These are phyloP conservation scores for Lophiostoma macrostomum DNA, from an alignment of 495 filamentous ascomycete species.

Conservation along the genomic window DNA sequence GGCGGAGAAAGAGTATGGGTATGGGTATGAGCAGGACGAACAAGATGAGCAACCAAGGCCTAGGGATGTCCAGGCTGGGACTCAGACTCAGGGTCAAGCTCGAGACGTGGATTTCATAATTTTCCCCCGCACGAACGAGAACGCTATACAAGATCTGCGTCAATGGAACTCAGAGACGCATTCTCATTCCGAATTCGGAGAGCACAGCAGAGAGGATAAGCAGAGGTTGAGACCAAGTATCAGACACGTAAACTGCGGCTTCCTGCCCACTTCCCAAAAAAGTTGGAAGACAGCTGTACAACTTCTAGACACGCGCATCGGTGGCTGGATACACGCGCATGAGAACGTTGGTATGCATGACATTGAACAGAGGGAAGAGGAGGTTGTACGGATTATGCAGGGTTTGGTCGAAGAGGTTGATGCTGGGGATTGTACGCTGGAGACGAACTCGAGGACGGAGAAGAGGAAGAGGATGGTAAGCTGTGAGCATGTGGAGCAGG, in stretches of 20 bases:
- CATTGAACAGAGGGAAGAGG: slow-evolving; percentile 54
- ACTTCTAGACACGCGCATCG: slow-evolving; percentile 49
- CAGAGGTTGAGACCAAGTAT: slow-evolving; percentile 39
- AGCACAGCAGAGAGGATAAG: neutral
- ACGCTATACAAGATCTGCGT: too few species aligned
- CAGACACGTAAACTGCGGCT: slow-evolving; percentile 76
- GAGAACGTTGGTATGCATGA: slow-evolving; percentile 72
- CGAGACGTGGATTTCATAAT: slow-evolving; percentile 53
- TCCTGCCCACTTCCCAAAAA: slow-evolving; percentile 64
- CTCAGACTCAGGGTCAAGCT: slow-evolving; percentile 33
- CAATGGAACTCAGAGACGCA: too few species aligned
- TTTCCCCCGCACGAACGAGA: slow-evolving; percentile 67
- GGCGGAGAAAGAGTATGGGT: too few species aligned
- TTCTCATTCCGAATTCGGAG: slow-evolving; percentile 37
- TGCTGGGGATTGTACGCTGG: too few species aligned
- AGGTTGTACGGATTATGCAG: slow-evolving; percentile 43
- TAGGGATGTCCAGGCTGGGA: slow-evolving; percentile 25
- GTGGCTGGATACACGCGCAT: slow-evolving; percentile 79
- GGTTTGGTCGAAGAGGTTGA: slow-evolving; percentile 17
- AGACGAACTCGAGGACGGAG: neutral
- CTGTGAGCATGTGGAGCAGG: slow-evolving; percentile 70
- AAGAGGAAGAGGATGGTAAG: slow-evolving; percentile 32
- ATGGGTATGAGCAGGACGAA: too few species aligned
- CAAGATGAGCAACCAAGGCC: neutral
- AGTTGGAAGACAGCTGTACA: slow-evolving; percentile 67